Evolutionary conservation across 257 asterid genomes (phyloP).

Genomic region (Fraxinus americana): DNA sequence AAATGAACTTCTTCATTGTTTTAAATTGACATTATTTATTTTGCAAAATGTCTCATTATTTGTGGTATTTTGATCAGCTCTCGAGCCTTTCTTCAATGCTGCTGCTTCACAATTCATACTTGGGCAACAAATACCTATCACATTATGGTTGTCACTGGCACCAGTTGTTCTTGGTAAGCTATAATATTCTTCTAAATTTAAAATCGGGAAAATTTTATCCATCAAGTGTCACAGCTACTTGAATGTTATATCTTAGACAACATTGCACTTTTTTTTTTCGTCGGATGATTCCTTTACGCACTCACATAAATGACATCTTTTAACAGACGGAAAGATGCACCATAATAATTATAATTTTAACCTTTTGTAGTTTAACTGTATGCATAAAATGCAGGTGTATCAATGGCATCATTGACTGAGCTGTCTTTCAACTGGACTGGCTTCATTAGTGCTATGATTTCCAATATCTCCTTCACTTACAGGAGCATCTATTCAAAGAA

Average conservation of each 20-base stretch:
- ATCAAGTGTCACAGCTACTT: neutral
- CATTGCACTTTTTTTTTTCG: neutral
- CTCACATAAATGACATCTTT: neutral
- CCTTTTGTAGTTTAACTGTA: conserved; percentile 21
- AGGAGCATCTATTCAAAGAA: conserved; percentile 98
- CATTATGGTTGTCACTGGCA: conserved; percentile 89
- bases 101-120: conserved; percentile 97
- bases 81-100: conserved; percentile 99
- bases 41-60: neutral
- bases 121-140: conserved; percentile 81
- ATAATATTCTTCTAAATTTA: conserved; percentile 4
- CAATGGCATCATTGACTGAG: conserved; percentile 97
- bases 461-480: conserved; percentile 97
- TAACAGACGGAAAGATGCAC: neutral
- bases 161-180: conserved; percentile 91
- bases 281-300: neutral
- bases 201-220: neutral
- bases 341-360: neutral
- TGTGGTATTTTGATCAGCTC: conserved; percentile 57
- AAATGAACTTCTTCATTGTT: neutral
- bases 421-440: conserved; percentile 96
- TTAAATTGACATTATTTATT: neutral
- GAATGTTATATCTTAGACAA: neutral
- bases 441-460: conserved; percentile 94
- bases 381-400: conserved; percentile 73